Percentiles rank a stretch among this genome's conserved stretches.
These are phyloP conservation scores for Panicum hallii DNA, from an alignment of 202 grass and related monocot species.

Conservation along the genomic window DNA sequence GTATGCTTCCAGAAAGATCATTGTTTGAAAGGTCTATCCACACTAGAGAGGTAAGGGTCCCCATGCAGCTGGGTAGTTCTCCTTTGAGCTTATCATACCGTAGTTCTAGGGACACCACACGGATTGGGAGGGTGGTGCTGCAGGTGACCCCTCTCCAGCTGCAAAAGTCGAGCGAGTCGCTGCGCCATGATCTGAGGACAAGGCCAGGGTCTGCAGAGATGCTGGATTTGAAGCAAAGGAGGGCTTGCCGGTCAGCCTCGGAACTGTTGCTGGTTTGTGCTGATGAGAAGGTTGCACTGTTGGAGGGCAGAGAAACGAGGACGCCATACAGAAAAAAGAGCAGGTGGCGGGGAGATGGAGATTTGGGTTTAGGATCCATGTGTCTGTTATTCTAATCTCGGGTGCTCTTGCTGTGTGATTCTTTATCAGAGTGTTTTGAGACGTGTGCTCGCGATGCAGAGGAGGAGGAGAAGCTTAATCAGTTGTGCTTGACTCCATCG, in stretches of 20 bases:
- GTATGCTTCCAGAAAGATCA: constrained; percentile 41
- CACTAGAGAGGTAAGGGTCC: constrained; percentile 7
- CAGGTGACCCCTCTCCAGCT: constrained; percentile 46
- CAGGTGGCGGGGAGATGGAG: background rate
- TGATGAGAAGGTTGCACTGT: constrained; percentile 1
- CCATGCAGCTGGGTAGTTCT: constrained; percentile 7
- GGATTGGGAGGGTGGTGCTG: constrained; percentile 4
- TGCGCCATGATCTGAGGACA: constrained; percentile 29
- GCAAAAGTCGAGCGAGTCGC: constrained; percentile 21
- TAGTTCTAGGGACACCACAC: constrained; percentile 34
- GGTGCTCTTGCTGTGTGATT: background rate
- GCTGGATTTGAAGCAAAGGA: constrained; percentile 49
- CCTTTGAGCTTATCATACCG: constrained; percentile 23
- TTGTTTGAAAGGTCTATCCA: constrained; percentile 33
- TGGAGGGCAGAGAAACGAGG: constrained; percentile 25
- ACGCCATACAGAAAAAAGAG: background rate
- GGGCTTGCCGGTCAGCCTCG: constrained; percentile 20
- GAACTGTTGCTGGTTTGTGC: constrained; percentile 42
- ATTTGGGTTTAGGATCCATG: constrained; percentile 35
- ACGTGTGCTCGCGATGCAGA: background rate
- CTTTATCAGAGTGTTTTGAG: background rate
- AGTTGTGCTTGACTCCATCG: background rate
- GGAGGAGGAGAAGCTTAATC: background rate
- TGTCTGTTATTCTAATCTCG: background rate
- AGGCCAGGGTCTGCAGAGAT: background rate